Percentiles rank a stretch among this genome's conserved stretches.
phyloP scores from a whole-genome alignment of 2,329 filamentous ascomycete species.

The Diaporthe longicolla region DNA sequence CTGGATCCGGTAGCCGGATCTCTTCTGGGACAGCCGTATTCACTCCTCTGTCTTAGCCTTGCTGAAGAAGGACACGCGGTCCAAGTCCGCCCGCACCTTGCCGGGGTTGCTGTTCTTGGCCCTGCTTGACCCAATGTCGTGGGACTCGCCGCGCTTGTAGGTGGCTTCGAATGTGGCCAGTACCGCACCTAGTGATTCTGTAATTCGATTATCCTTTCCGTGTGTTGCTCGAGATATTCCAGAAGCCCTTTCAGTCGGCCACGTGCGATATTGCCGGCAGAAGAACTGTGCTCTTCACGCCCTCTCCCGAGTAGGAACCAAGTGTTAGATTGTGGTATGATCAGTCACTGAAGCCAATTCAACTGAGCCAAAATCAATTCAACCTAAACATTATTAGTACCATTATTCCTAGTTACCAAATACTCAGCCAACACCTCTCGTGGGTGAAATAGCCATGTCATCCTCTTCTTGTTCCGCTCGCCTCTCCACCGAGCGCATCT shows the following conservation, averaged over 20 bases:
- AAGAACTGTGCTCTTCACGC: background rate
- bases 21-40: no score
- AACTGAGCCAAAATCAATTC: background rate
- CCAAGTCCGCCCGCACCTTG: no score
- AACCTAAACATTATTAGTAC: background rate
- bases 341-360: no score
- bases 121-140: no score
- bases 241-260: no score
- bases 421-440: background rate
- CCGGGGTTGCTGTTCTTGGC: no score
- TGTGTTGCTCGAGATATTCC: background rate
- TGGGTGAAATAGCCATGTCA: slow-evolving; percentile 1
- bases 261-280: background rate
- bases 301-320: background rate
- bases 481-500: background rate
- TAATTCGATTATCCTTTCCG: fast-evolving
- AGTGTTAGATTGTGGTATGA: background rate
- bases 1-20: no score
- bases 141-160: no score
- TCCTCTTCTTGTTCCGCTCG: background rate
- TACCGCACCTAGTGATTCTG: fast-evolving
- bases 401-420: background rate
- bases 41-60: no score
- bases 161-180: no score
- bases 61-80: no score